Conservation (phyloP, 2,329 filamentous ascomycete species). For the Aspergillus brasiliensis region DNA sequence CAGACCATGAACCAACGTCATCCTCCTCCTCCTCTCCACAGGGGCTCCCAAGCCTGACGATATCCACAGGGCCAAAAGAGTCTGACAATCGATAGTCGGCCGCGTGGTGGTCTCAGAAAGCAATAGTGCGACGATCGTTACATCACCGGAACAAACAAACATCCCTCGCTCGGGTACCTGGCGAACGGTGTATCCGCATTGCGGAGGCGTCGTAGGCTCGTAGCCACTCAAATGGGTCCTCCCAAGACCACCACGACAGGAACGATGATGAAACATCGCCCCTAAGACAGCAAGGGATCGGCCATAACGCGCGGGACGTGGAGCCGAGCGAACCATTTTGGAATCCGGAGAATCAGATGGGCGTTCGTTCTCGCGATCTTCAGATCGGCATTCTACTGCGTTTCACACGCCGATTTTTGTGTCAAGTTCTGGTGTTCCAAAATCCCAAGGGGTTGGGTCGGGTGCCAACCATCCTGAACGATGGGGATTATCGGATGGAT, state of each 20-base stretch:
- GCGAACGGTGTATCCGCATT: neutral
- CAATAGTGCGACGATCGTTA: constrained; percentile 25
- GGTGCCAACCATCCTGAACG: neutral
- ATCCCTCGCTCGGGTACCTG: neutral
- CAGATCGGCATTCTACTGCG: constrained; percentile 22
- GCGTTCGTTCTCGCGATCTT: constrained; percentile 11
- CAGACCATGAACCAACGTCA: neutral
- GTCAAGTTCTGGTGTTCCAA: neutral
- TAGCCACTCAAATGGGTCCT: neutral
- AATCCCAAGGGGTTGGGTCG: constrained; percentile 15
- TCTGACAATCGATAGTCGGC: constrained; percentile 14
- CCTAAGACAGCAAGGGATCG: constrained; percentile 17
- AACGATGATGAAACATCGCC: constrained; percentile 10
- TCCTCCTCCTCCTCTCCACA: neutral
- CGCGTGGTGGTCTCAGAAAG: constrained; percentile 19
- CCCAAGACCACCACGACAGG: neutral
- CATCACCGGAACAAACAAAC: constrained; percentile 10
- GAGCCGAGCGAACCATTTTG: constrained; percentile 16
- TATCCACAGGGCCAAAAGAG: neutral
- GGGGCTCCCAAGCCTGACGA: too few relatives aligned
- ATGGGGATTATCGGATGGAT: constrained; percentile 2
- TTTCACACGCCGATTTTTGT: constrained; percentile 20
- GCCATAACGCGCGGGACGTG: constrained; percentile 10
- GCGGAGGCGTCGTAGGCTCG: neutral
- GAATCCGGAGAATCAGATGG: constrained; percentile 15